Percentiles rank a stretch among this genome's conserved stretches.
These are phyloP conservation scores for Crassisporium funariophilum DNA, from an alignment of 768 basidiomycete genomes.

Conservation along the genomic window DNA sequence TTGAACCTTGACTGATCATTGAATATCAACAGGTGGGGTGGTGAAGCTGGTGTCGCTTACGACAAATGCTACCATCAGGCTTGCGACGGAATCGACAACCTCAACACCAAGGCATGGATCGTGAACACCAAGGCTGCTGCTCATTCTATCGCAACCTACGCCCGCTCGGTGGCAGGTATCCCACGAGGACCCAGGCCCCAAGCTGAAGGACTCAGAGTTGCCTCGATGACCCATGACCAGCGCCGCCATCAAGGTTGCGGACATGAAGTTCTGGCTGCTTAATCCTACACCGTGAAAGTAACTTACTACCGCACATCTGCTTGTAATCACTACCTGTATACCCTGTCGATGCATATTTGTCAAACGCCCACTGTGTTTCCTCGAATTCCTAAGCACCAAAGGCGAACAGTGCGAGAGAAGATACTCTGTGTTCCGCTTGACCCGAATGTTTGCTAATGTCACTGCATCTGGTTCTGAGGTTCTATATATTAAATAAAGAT, in stretches of 20 bases:
- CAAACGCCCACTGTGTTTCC: too few relatives aligned
- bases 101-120: conserved; percentile 23
- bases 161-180: conserved; percentile 25
- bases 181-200: conserved; percentile 11
- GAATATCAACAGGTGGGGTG: conserved; percentile 26
- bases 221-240: conserved; percentile 17
- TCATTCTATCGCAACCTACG: conserved; percentile 28
- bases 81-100: conserved; percentile 31
- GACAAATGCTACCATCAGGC: conserved; percentile 32
- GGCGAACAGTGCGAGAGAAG: too few relatives aligned
- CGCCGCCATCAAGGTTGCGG: conserved; percentile 20
- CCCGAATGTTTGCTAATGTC: too few relatives aligned
- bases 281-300: too few relatives aligned
- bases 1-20: not conserved
- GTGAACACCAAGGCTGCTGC: conserved; percentile 28
- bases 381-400: too few relatives aligned
- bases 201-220: conserved; percentile 4
- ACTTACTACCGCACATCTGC: too few relatives aligned
- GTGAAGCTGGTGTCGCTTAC: conserved; percentile 28
- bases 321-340: too few relatives aligned
- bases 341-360: too few relatives aligned
- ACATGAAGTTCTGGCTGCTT: conserved; percentile 12
- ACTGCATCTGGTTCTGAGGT: too few relatives aligned
- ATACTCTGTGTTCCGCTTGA: too few relatives aligned
- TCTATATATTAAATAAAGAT: too few relatives aligned